Evolutionary conservation across 2,329 filamentous ascomycete species (phyloP), one percentile per base, ranked within the genome.

Genomic region (Huntiella omanensis): DNA sequence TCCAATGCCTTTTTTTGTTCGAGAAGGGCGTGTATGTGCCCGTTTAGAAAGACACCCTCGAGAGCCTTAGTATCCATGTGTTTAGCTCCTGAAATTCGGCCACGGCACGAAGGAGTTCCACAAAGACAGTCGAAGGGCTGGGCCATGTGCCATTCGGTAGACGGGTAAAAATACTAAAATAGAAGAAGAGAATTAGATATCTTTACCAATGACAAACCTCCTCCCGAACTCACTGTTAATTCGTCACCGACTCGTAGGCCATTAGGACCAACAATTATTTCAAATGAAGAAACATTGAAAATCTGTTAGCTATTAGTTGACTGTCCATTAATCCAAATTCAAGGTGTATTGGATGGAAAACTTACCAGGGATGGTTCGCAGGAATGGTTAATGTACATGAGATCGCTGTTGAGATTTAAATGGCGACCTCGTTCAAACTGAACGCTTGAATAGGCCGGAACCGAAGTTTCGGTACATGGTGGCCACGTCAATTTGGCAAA

Each of bases 101-200:
- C 77, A 45, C 68, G 67, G 61, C 80, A 84, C 15, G 63, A 62
- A 0, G 63, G 53, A 4, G 65, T 66, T 51, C 67, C 66, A 57
- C 80, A 84, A 49, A 70, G 63, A 57, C 80, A 84, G 50, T 70
- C 62, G 56, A 84, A 84, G 3, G 76, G 69, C 63, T 83, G 79
- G 32, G 74, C 73, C 79, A 84, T 83, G 55, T 66, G 55, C 77
- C 77, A 84, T 60, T 84, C 80, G 1, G 78, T 83, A 46, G 75
- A 81, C 3, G 80, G 78, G 54, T 84, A 84, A 62, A 83, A 84
- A 63, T 83, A 84, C 57, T 73, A 45, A 28, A 35, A 33, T 11
- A 33, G 28, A 16, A 13, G 5, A 16, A 36, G 5, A 8, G 11
- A n/a, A 35, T 36, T 15, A 38, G 3, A 6, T 33, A 11, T 36